These are phyloP conservation scores for Taphrina wiesneri DNA, from an alignment of 1,139 yeast species.

Conservation along the genomic window DNA sequence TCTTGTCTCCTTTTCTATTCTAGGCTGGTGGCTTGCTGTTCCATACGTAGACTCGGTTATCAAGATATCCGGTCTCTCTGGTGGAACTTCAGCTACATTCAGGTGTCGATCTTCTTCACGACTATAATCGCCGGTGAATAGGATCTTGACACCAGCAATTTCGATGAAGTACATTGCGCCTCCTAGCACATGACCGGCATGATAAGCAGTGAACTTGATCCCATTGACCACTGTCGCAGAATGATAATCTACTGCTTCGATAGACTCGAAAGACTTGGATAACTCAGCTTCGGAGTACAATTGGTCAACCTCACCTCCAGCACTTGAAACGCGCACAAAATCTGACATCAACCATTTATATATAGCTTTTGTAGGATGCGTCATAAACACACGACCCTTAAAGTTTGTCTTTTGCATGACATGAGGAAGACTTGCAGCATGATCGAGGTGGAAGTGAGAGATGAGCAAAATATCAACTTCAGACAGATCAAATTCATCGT, in stretches of 20 bases:
- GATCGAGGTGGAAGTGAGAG: conserved; percentile 95
- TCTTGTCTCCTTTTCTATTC: conserved; percentile 78
- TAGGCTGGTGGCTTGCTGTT: conserved; percentile 93
- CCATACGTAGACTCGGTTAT: conserved; percentile 97
- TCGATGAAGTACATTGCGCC: conserved; percentile 97
- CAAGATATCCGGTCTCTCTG: conserved; percentile 79
- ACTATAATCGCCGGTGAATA: conserved; percentile 95
- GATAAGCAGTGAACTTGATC: conserved; percentile 92
- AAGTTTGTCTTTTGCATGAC: conserved; percentile 97
- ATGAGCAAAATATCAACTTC: conserved; percentile 82
- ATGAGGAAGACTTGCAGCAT: conserved; percentile 95
- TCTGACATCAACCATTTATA: conserved; percentile 93
- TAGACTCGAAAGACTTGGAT: conserved; percentile 78
- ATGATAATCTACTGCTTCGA: conserved; percentile 93
- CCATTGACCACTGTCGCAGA: conserved; percentile 94
- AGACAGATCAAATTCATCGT: conserved; percentile 88
- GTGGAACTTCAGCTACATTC: conserved; percentile 93
- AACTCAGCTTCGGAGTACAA: conserved; percentile 90
- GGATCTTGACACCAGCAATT: conserved; percentile 81
- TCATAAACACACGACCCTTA: conserved; percentile 95
- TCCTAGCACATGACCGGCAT: conserved; percentile 98
- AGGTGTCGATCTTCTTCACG: conserved; percentile 94
- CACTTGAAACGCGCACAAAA: conserved; percentile 75
- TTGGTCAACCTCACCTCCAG: conserved; percentile 50
- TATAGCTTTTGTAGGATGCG: conserved; percentile 97